Evolutionary conservation across 2,329 filamentous ascomycete genomes (phyloP).

Genomic region (Beauveria bassiana): DNA sequence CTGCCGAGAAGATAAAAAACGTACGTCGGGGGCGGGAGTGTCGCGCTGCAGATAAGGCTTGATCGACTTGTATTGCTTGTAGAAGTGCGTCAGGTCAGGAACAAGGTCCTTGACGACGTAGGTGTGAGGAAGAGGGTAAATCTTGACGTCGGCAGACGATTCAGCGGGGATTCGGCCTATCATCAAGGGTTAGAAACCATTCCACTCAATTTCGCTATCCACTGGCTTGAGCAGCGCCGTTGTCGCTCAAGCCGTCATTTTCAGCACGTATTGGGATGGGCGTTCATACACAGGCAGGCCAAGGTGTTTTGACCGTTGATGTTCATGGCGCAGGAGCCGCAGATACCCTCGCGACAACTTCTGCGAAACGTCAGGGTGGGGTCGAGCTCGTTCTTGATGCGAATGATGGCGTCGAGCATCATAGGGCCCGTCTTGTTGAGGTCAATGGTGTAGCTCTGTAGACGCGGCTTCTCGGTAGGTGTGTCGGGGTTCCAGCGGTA

Average conservation of each 20-base stretch:
- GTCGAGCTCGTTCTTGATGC: slow-evolving; percentile 99
- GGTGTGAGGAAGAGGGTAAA: slow-evolving; percentile 96
- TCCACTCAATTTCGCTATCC: neutral
- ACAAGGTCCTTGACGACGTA: slow-evolving; percentile 99
- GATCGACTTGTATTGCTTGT: slow-evolving; percentile 99
- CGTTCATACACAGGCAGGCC: slow-evolving; percentile 80
- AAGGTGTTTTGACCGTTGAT: slow-evolving; percentile 98
- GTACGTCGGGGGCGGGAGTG: slow-evolving; percentile 73
- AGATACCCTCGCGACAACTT: slow-evolving; percentile 97
- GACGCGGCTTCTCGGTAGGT: slow-evolving; percentile 84
- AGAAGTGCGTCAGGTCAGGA: slow-evolving; percentile 95
- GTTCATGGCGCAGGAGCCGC: slow-evolving; percentile 98
- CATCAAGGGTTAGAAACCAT: slow-evolving; percentile 20
- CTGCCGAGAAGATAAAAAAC: slow-evolving; percentile 24
- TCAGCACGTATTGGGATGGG: neutral
- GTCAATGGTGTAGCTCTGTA: slow-evolving; percentile 93
- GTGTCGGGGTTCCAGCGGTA: slow-evolving; percentile 98
- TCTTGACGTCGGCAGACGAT: slow-evolving; percentile 71
- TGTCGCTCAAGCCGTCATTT: neutral
- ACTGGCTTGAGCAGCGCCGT: neutral
- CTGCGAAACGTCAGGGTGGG: slow-evolving; percentile 92
- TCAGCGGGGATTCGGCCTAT: slow-evolving; percentile 89
- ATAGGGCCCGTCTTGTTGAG: slow-evolving; percentile 99
- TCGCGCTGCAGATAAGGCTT: slow-evolving; percentile 96
- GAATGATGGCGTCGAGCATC: slow-evolving; percentile 92